Evolutionary conservation across 441 rosid genomes (phyloP), one percentile per base, ranked within the genome.

Genomic region (Syzygium malaccense): DNA sequence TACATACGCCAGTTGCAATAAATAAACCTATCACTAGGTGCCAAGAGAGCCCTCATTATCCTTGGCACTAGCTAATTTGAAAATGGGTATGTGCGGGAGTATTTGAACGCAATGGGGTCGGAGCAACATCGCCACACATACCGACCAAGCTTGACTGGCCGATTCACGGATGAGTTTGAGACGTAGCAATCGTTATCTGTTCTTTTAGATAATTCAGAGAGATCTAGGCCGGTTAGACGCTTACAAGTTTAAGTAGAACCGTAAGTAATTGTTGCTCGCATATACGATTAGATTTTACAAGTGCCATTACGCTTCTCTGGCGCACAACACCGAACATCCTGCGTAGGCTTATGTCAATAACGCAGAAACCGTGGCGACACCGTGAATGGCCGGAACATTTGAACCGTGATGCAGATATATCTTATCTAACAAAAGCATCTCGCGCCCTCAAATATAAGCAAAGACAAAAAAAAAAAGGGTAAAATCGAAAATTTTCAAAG

Each of bases 381-480:
- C 58, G 1, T 20, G 7, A 56, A 20, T 20, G 58, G 26, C 23
- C 58, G 26, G 30, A 30, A 15, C 23, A 64, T 5, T 7, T 5
- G 4, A 23, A 9, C n/a, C 11, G 49, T 15, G 28, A 41, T 5
- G 80, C 28, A 19, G 17, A 41, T 37, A 11, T 20, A 20, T 33
- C 8, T 26, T 30, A 17, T 64, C 41, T 18, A 30, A 64, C 12
- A 41, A 7, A 64, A 15, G 23, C 75, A 8, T 9, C 8, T 19
- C 26, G 4, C 45, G 2, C 45, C 1, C 26, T 68, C 7, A 11
- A n/a, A 30, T 3, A 1, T 7, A 15, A 30, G 9, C 75, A 30
- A 0, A 7, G 33, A 4, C 0, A 9, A 4, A 0, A 7, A 30
- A 30, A 8, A 30, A 7, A 7, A 1, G 4, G 20, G 41, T 64